Percentiles rank a stretch among this genome's conserved stretches.
These are phyloP conservation scores for Scenedesmus sp. DNA, from an alignment of 163 green algal species.

Conservation along the genomic window DNA sequence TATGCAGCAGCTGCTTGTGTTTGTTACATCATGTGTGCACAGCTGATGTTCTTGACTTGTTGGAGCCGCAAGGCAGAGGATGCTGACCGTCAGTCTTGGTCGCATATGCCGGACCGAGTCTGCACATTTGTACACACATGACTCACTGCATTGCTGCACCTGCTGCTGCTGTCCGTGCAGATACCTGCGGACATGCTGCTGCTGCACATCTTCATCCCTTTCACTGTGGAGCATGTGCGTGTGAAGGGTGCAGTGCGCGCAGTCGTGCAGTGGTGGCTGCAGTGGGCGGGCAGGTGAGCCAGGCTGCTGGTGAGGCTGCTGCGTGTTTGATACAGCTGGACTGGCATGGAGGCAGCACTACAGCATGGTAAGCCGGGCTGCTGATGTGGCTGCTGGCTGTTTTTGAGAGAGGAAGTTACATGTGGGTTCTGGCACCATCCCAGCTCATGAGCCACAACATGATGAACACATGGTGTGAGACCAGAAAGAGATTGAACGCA, in stretches of 20 bases:
- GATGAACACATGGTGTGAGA: too few species aligned
- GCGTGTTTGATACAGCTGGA: not conserved
- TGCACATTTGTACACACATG: not conserved
- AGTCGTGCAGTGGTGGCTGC: conserved; percentile 56
- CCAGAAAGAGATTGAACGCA: too few species aligned
- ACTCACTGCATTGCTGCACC: not conserved
- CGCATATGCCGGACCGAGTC: too few species aligned
- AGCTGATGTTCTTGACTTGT: too few species aligned
- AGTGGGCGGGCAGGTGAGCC: conserved; percentile 42
- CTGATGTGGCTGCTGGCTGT: not conserved
- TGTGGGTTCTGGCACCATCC: not conserved
- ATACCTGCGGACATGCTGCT: conserved; percentile 79
- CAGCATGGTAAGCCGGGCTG: not conserved
- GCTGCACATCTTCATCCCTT: conserved; percentile 76
- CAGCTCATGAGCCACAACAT: too few species aligned
- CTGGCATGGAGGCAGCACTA: not conserved
- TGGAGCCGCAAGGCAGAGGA: too few species aligned
- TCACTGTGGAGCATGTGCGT: conserved; percentile 73
- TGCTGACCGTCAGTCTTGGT: too few species aligned
- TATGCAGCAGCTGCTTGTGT: too few species aligned
- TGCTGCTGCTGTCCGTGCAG: conserved; percentile 18
- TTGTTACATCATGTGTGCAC: too few species aligned
- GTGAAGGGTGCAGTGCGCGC: conserved; percentile 48
- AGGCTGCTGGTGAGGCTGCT: not conserved
- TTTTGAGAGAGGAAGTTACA: not conserved